These are phyloP conservation scores for Microsporum ferrugineum DNA, from an alignment of 2,329 filamentous ascomycete species.

Conservation along the genomic window DNA sequence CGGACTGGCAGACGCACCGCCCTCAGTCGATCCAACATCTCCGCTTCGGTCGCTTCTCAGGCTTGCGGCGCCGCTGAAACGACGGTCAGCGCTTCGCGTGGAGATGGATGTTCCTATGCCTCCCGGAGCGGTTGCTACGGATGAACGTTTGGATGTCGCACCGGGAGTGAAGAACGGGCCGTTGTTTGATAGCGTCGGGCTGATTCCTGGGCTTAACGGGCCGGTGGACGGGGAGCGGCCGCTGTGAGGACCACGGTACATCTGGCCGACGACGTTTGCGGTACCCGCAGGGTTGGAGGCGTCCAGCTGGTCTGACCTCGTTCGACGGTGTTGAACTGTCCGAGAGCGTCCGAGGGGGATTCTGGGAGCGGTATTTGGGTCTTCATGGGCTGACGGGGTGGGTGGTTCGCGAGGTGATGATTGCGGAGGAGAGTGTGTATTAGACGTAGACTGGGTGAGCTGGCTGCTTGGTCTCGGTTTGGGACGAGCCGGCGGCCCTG, in stretches of 20 bases:
- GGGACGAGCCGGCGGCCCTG: constrained; percentile 29
- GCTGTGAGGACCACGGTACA: constrained; percentile 58
- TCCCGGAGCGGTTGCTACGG: constrained; percentile 21
- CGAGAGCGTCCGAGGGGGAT: constrained; percentile 36
- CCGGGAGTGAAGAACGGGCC: constrained; percentile 36
- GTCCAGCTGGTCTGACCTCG: constrained; percentile 38
- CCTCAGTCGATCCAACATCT: constrained; percentile 35
- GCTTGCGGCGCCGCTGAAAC: constrained; percentile 58
- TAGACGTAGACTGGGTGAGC: constrained; percentile 22
- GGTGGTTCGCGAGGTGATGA: constrained; percentile 10
- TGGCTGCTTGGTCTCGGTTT: constrained; percentile 35
- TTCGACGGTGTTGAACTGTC: constrained; percentile 37
- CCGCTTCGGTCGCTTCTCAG: constrained; percentile 39
- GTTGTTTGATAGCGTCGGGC: constrained; percentile 39
- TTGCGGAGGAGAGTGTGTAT: constrained; percentile 6
- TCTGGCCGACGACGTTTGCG: constrained; percentile 70
- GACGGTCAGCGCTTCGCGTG: constrained; percentile 36
- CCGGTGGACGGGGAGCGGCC: constrained; percentile 36
- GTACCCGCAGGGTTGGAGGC: constrained; percentile 31
- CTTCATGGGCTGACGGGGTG: constrained; percentile 32
- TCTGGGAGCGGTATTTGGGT: constrained; percentile 38
- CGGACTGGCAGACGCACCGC: constrained; percentile 37
- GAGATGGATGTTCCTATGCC: constrained; percentile 43
- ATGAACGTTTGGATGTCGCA: constrained; percentile 36
- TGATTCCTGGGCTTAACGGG: constrained; percentile 43